Base-by-base conservation (phyloP, 2,329 filamentous ascomycete genomes). In the Fusarium drepaniforme region DNA sequence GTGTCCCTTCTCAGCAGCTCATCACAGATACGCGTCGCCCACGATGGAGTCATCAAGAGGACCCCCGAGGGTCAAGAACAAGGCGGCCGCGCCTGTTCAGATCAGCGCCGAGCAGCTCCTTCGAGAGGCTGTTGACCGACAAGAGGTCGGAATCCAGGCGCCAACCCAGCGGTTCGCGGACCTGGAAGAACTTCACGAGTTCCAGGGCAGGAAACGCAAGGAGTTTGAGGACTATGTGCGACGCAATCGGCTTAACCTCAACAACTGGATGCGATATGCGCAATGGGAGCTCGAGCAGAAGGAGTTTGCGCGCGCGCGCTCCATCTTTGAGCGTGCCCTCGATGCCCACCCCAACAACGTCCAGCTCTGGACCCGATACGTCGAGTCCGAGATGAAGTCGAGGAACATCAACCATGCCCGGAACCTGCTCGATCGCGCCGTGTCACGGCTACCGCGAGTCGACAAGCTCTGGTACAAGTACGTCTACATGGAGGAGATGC, bases 391-490 rank as follows among this genome's bases (percentile, higher is more conserved):
- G 88, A 98, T 99, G 93, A 97, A 97, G 85, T 81, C 81, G 73
- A 89, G 96, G 76, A 98, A 98, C 82, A 98, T 99, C 87, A 98
- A 98, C 82, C 96, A 98, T 88, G 96, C 97, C 38, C 89, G 97
- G 68, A 99, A 99, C 82, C 85, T 99, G 62, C 90, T 99, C 63
- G 97, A 99, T 82, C 93, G 97, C 66, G 96, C 97, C n/a, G 94
- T 98, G 64, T 95, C 95, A 1, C 94, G 97, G 66, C 87, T 98
- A 44, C 97, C 97, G 7, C 89, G 97, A 67, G 91, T 98, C 46
- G 95, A 98, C 82, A 98, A 98, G 88, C 86, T 99, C 38, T 99
- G 97, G 97, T 99, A 98, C 87, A 98, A 98, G 83, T 99, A 98
- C 87, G 95, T 97, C 30, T 98, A 97, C 83, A 97, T 98, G 93